These are phyloP conservation scores for Fusarium devonianum DNA, from an alignment of 2,329 filamentous ascomycete genomes.

Conservation along the genomic window DNA sequence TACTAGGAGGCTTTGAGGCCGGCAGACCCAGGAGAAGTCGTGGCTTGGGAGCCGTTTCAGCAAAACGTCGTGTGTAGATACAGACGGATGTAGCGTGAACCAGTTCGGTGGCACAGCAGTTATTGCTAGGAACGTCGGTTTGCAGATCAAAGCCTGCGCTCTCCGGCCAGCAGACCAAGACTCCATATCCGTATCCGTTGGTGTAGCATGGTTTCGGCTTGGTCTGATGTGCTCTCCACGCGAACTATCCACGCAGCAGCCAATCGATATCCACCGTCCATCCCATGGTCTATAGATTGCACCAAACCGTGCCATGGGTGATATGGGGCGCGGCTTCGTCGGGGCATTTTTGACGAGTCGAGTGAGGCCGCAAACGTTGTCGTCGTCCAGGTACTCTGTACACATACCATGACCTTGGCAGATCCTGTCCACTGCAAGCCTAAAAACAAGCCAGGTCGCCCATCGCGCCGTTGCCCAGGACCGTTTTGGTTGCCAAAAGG, in stretches of 20 bases:
- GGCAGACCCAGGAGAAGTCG: constrained; percentile 8
- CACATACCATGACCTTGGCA: constrained; percentile 4
- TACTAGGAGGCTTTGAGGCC: not conserved
- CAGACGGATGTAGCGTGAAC: constrained; percentile 1
- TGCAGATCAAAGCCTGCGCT: constrained; percentile 32
- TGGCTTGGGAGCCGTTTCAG: constrained; percentile 13
- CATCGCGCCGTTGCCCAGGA: constrained; percentile 3
- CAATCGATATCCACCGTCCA: constrained; percentile 13
- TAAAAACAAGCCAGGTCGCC: constrained; percentile 29
- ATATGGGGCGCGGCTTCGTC: constrained; percentile 11
- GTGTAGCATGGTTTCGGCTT: constrained; percentile 21
- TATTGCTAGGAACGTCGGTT: constrained; percentile 24
- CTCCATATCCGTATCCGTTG: constrained; percentile 34
- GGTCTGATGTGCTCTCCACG: constrained; percentile 11
- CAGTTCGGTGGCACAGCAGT: constrained; percentile 21
- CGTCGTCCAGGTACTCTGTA: constrained; percentile 13
- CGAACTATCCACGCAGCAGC: constrained; percentile 33
- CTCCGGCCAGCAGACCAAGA: constrained; percentile 26
- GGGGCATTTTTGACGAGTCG: constrained; percentile 3
- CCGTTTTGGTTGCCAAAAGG: constrained; percentile 3
- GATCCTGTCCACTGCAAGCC: constrained; percentile 12
- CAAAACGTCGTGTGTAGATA: constrained; percentile 4
- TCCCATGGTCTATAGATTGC: constrained; percentile 7
- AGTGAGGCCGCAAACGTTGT: constrained; percentile 23
- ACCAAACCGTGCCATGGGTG: constrained; percentile 5